A percentile compares a stretch with the other conserved stretches of the same genome.
These are phyloP conservation scores for Candida vaughaniae DNA, from an alignment of 805 yeast genomes.

Conservation along the genomic window DNA sequence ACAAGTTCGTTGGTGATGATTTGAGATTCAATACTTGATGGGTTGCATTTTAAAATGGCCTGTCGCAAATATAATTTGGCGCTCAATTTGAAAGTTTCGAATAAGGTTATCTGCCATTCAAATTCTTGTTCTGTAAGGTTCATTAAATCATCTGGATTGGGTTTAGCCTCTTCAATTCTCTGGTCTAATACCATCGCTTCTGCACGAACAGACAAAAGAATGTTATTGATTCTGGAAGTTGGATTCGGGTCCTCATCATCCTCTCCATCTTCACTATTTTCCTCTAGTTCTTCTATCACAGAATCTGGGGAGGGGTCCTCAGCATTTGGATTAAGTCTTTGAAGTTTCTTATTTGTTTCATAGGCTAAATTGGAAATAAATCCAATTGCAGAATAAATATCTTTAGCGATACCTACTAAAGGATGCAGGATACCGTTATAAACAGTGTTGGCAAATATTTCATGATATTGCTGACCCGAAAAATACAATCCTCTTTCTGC, in stretches of 20 bases:
- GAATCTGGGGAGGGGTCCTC: not conserved
- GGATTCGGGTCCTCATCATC: constrained; percentile 18
- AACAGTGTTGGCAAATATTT: constrained; percentile 40
- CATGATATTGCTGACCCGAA: constrained; percentile 57
- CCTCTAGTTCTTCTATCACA: constrained; percentile 6
- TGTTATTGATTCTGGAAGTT: constrained; percentile 20
- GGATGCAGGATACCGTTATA: constrained; percentile 58
- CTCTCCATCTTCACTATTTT: constrained; percentile 15
- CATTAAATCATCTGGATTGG: constrained; percentile 48
- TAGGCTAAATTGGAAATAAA: constrained; percentile 63
- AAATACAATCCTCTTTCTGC: constrained; percentile 65
- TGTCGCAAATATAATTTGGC: constrained; percentile 68
- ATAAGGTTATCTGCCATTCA: constrained; percentile 65
- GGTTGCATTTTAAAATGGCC: constrained; percentile 57
- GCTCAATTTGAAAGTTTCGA: constrained; percentile 69
- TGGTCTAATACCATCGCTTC: constrained; percentile 44
- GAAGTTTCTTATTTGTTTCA: constrained; percentile 40
- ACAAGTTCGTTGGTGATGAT: constrained; percentile 53
- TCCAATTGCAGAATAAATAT: constrained; percentile 64
- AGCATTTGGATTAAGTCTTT: not conserved
- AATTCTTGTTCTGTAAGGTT: constrained; percentile 47
- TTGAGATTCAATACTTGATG: constrained; percentile 64
- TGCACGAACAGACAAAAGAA: constrained; percentile 26
- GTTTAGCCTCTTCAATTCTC: constrained; percentile 50
- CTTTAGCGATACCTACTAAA: constrained; percentile 69